These are phyloP conservation scores for Xylona heveae DNA, from an alignment of 495 filamentous ascomycete species.

Conservation along the genomic window DNA sequence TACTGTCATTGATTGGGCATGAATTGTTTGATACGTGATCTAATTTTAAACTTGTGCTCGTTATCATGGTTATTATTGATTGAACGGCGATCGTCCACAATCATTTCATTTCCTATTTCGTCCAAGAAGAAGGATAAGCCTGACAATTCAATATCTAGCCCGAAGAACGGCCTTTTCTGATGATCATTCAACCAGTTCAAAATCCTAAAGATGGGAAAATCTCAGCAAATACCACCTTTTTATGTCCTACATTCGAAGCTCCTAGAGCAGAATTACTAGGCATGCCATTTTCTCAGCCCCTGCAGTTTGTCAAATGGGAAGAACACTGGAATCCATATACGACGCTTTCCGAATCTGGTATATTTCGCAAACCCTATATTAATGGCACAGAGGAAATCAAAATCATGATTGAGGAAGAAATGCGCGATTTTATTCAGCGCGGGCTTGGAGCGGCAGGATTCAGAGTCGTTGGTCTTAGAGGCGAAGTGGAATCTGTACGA, in stretches of 20 bases:
- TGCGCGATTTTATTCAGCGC: conserved; percentile 31
- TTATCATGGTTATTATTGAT: too few species aligned
- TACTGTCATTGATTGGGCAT: too few species aligned
- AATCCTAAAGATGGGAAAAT: conserved; percentile 14
- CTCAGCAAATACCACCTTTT: conserved; percentile 25
- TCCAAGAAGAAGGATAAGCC: too few species aligned
- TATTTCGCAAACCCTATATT: conserved; percentile 8
- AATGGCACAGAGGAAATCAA: neutral
- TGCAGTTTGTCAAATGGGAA: conserved; percentile 29
- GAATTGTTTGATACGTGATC: too few species aligned
- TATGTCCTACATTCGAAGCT: conserved; percentile 31
- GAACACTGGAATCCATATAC: conserved; percentile 35
- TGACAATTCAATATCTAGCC: too few species aligned
- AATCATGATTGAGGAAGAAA: conserved; percentile 34
- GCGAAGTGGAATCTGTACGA: conserved; percentile 25
- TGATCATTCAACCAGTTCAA: conserved; percentile 23
- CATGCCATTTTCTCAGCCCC: conserved; percentile 23
- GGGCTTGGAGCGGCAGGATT: conserved; percentile 25
- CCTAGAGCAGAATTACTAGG: conserved; percentile 26
- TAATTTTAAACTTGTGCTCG: too few species aligned
- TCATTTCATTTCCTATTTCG: too few species aligned
- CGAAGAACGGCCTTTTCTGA: conserved; percentile 33
- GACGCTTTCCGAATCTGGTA: conserved; percentile 18
- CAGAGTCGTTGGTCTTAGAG: conserved; percentile 21
- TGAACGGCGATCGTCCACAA: too few species aligned